Evolutionary conservation across 495 filamentous ascomycete species (phyloP).

Genomic region (Cladorrhinum samala): DNA sequence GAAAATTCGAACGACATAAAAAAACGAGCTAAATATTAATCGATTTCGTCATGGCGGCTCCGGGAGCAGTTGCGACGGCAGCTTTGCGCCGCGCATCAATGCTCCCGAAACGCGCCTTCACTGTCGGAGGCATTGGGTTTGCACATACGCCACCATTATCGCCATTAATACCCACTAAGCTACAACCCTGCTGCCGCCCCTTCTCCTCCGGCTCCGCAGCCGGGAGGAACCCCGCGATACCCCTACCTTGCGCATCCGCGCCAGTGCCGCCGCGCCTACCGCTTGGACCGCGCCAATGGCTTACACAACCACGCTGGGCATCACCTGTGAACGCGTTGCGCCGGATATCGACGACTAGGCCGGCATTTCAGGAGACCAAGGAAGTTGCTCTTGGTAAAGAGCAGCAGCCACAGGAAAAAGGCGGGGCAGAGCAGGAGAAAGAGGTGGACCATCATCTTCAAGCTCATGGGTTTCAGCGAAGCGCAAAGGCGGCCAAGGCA

Average conservation of each 20-base stretch:
- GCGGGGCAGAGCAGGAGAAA: conserved; percentile 9
- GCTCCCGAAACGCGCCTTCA: conserved; percentile 28
- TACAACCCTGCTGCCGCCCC: conserved; percentile 7
- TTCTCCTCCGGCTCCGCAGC: conserved; percentile 8
- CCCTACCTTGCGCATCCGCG: background rate
- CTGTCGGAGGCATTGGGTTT: conserved; percentile 12
- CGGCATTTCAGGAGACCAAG: conserved; percentile 5
- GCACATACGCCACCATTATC: conserved; percentile 3
- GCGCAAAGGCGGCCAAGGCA: conserved; percentile 79
- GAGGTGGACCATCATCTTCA: conserved; percentile 22
- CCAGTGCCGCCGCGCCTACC: background rate
- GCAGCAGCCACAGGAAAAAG: conserved; percentile 1
- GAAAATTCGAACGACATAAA: background rate
- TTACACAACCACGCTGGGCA: conserved; percentile 12
- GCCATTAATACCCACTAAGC: background rate
- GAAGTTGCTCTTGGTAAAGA: background rate
- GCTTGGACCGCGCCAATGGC: background rate
- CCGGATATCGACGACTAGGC: conserved; percentile 24
- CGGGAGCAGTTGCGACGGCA: conserved; percentile 26
- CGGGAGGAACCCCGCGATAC: conserved; percentile 7
- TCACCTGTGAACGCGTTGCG: conserved; percentile 24
- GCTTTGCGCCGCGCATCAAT: conserved; percentile 27
- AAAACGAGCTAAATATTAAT: background rate
- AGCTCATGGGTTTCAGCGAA: conserved; percentile 28
- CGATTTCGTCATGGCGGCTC: conserved; percentile 21